Base-by-base conservation (phyloP, 129 eudicot genomes). In the Calendula officinalis region DNA sequence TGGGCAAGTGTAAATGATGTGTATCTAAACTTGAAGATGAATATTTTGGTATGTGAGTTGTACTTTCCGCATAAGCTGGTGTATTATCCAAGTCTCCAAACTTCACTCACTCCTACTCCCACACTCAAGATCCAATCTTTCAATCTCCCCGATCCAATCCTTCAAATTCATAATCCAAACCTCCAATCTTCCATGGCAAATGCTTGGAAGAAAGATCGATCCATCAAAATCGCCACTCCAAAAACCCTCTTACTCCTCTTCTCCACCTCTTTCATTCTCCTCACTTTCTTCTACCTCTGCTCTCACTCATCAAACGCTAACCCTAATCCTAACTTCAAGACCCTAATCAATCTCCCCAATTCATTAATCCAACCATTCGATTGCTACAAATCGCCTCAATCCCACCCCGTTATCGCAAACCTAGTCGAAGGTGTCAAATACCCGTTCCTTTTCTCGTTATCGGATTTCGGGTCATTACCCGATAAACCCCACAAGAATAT, bases 401-500 rank as follows among this genome's bases (percentile, higher is more conserved):
- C 92, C 16, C 92, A 85, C 77, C 99, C 97, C 5, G 56, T 94
- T 0, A 81, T 94, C 15, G 99, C 97, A 62, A 83, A 82, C 79
- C 50, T 66, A 5, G 97, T 94, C 37, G 97, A 88, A 75, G 92
- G 89, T 1, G 68, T 94, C 30, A 80, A 85, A 37, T 72, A 74
- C 92, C 96, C 97, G 0, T 88, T 85, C 42, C 60, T 94, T 8
- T 88, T 51, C 64, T 79, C 99, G n/a, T 80, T 94, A 34, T 85
- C 99, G 2, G 97, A 94, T 59, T 74, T 83, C 59, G 99, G 99
- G 2, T 22, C 73, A 5, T 62, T 94, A 13, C 95, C 96, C 30
- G 99, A 94, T 22, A 94, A 94, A 74, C 97, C 99, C 70, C 97
- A 88, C 68, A 86, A 94, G 74, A 94, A 94, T 67, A 88, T 94